phyloP scores from a whole-genome alignment of 192 early-diverging fungal genomes.

The Podochytrium sp. region DNA sequence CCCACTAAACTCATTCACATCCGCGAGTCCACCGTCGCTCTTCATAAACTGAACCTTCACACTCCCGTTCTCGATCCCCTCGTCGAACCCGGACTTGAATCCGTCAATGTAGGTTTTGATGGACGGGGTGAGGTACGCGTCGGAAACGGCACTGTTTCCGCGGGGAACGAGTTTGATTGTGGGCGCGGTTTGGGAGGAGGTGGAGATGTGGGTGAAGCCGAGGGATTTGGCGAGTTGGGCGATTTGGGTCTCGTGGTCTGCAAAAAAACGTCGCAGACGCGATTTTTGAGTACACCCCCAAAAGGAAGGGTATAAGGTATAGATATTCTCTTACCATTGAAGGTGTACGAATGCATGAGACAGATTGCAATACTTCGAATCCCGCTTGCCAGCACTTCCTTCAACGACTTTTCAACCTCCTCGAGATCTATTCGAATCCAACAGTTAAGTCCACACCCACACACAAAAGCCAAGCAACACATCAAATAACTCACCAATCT shows the following conservation, averaged over 20 bases:
- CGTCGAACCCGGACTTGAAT: slow-evolving; percentile 88
- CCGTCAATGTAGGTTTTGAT: slow-evolving; percentile 85
- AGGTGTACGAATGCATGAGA: slow-evolving; percentile 95
- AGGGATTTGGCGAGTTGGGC: slow-evolving; percentile 68
- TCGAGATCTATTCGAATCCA: slow-evolving; percentile 50
- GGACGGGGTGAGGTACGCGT: slow-evolving; percentile 93
- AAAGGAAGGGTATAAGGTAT: no score
- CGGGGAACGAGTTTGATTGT: slow-evolving; percentile 96
- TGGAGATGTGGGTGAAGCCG: slow-evolving; percentile 86
- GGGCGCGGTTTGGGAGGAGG: slow-evolving; percentile 81
- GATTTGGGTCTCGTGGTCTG: slow-evolving; percentile 77
- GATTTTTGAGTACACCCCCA: no score
- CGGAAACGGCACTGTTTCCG: slow-evolving; percentile 84
- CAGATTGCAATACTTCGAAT: slow-evolving; percentile 89
- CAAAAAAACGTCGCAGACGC: neutral
- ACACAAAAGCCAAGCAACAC: neutral
- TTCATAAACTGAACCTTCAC: slow-evolving; percentile 97
- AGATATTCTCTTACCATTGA: no score
- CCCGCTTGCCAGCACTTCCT: slow-evolving; percentile 66
- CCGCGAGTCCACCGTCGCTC: slow-evolving; percentile 91
- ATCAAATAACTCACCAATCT: slow-evolving; percentile 44
- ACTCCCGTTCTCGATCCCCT: slow-evolving; percentile 39
- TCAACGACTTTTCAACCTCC: slow-evolving; percentile 61
- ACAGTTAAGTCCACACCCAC: neutral
- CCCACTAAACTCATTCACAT: slow-evolving; percentile 84